Base-by-base conservation (phyloP, 1,284 basidiomycete species). In the Polyporus tsugae region DNA sequence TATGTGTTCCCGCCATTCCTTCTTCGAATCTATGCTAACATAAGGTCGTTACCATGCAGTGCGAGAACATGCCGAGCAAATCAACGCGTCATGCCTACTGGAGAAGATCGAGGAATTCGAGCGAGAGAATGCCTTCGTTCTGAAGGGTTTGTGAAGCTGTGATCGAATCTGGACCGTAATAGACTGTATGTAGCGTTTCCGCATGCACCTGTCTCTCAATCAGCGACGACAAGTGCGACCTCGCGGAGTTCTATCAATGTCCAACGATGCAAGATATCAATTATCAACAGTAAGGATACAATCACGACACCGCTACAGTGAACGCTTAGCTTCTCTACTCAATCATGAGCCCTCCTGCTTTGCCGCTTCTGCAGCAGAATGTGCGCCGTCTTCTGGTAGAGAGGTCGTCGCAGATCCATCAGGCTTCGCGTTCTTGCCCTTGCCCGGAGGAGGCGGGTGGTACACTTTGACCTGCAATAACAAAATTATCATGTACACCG, bases 391-490 rank as follows among this genome's bases (percentile, higher is more conserved):
- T 17, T 59, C 64, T 22, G 41, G 36, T 22, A 72, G 46, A 36
- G 60, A 62, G 7, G 61, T 59, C 9, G 64, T 62, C 22, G 60
- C 57, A 6, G 60, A 67, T 25, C 19, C 29, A 7, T 63, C 67
- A 13, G 72, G 63, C 42, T 82, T 79, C 2, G 82, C 82, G 63
- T 88, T 89, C 79, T 86, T 91, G 53, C 90, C 91, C 73, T 89
- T 93, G 2, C 91, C 91, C 0, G 91, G 91, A 1, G 91, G 92
- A 11, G 91, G 92, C 2, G 92, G 92, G 74, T 91, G 89, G 82
- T 93, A 93, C 7, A 91, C 88, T 76, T 92, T 92, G 42, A 59
- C 61, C 71, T 69, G 59, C 15, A 36, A 10, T n/a, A 29, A 39
- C 9, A 22, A 49, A 19, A 17, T 11, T 4, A 15, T 29, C 33